Conservation (phyloP, 768 basidiomycete genomes). For the Russula dissimulans region DNA sequence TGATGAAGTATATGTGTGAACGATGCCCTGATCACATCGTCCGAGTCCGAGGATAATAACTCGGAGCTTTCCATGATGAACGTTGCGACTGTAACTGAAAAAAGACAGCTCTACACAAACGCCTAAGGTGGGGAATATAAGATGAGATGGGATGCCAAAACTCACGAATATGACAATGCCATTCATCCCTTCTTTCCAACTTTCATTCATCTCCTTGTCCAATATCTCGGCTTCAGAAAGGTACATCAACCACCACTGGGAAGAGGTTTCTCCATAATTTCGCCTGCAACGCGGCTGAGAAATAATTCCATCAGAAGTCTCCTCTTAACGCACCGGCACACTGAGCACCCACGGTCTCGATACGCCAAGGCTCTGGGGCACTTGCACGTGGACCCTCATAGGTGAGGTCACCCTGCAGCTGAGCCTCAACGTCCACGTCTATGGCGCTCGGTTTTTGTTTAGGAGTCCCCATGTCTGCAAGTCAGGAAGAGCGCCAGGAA, state of each 20-base stretch:
- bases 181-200: background rate
- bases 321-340: background rate
- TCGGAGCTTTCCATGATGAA: conserved; percentile 6
- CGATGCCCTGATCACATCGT: background rate
- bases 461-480: background rate
- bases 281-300: background rate
- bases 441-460: background rate
- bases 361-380: background rate
- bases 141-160: background rate
- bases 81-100: background rate
- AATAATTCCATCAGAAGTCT: background rate
- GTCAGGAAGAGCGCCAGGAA: background rate
- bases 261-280: background rate
- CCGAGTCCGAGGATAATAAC: background rate
- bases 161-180: conserved; percentile 1
- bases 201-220: background rate
- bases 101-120: conserved; percentile 1
- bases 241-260: background rate
- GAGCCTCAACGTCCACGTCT: background rate
- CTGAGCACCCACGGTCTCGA: background rate
- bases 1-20: conserved; percentile 11
- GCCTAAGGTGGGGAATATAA: background rate
- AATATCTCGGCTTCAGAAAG: background rate
- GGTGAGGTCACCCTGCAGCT: background rate
- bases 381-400: background rate